Evolutionary conservation across 2,329 filamentous ascomycete species (phyloP), one percentile per base, ranked within the genome.

Genomic region (Tolypocladium cylindrosporum): DNA sequence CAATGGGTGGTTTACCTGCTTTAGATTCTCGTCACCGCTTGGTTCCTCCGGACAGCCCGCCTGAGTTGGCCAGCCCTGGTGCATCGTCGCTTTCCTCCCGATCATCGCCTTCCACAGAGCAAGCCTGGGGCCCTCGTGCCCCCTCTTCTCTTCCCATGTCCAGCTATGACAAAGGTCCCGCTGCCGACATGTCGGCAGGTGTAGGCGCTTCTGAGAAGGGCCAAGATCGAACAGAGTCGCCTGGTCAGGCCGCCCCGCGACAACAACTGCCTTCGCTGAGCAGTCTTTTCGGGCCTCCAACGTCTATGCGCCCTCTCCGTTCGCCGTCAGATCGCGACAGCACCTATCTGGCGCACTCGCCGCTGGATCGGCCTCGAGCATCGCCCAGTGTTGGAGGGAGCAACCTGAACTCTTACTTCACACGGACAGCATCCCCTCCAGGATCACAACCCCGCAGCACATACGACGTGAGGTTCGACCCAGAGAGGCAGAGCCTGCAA

Each of bases 251-350:
- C 60, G 62, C 67, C 27, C 60, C 67, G 54, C 73, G 75, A 58
- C 79, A 80, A 62, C 77, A 81, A 63, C 75, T 84, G 27, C 82
- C 82, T 2, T 77, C 82, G 7, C 64, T 85, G 62, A 83, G 79
- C 68, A 84, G 80, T 63, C 69, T 85, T 19, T 83, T 84, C 63
- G 79, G 79, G 3, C 77, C 78, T 7, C 72, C 77, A 13, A 69
- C 77, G 6, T 68, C 75, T 52, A 69, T 74, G 40, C 72, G 76
- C 54, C 71, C 77, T 34, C 64, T 76, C 55, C 73, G 75, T 59
- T 79, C 80, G 42, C 75, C 79, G 27, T 74, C 75, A 24, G 79
- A 81, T 40, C 75, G 77, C 31, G 73, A 74, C n/a, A 69, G 70
- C 21, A 67, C 74, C 42, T 75, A 76, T 50, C 65, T 72, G 50